These are phyloP conservation scores for Aureobasidium sp. DNA, from an alignment of 2,329 filamentous ascomycete species.

Conservation along the genomic window DNA sequence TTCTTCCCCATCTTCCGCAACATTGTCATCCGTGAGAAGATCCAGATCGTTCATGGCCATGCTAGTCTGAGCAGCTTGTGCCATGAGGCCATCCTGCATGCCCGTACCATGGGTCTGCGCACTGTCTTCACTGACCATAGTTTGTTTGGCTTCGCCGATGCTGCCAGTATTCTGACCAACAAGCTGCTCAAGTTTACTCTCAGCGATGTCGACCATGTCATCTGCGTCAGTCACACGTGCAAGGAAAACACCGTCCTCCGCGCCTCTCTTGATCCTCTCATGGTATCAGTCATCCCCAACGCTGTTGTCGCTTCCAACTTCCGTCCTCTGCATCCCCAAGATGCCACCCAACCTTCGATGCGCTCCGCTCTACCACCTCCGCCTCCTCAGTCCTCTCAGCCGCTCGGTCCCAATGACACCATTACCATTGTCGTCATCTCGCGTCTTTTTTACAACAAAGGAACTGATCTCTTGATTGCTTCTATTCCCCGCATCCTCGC, in stretches of 20 bases:
- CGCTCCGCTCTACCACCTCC: constrained; percentile 36
- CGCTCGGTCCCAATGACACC: constrained; percentile 71
- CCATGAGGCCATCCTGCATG: constrained; percentile 90
- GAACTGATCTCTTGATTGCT: constrained; percentile 92
- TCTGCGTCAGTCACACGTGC: constrained; percentile 96
- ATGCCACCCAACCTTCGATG: constrained; percentile 31
- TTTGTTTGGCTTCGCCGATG: constrained; percentile 93
- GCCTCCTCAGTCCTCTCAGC: constrained; percentile 52
- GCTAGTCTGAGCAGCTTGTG: constrained; percentile 87
- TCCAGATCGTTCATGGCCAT: constrained; percentile 98
- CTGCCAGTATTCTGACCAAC: constrained; percentile 90
- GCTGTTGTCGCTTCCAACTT: constrained; percentile 97
- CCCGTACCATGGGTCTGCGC: constrained; percentile 87
- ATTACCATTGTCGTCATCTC: constrained; percentile 98
- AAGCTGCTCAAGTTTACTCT: constrained; percentile 93
- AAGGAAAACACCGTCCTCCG: constrained; percentile 97
- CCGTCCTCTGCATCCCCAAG: constrained; percentile 53
- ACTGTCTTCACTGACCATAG: constrained; percentile 98
- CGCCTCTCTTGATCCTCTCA: constrained; percentile 87
- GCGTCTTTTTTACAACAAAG: constrained; percentile 97
- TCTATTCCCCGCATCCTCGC: constrained; percentile 89
- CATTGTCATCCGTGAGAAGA: constrained; percentile 86
- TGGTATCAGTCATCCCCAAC: constrained; percentile 97
- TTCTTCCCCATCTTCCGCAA: constrained; percentile 98
- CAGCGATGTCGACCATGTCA: constrained; percentile 96